Percentiles rank a stretch among this genome's conserved stretches.
These are phyloP conservation scores for Eleusine indica DNA, from an alignment of 176 grass and related monocot genomes.

Conservation along the genomic window DNA sequence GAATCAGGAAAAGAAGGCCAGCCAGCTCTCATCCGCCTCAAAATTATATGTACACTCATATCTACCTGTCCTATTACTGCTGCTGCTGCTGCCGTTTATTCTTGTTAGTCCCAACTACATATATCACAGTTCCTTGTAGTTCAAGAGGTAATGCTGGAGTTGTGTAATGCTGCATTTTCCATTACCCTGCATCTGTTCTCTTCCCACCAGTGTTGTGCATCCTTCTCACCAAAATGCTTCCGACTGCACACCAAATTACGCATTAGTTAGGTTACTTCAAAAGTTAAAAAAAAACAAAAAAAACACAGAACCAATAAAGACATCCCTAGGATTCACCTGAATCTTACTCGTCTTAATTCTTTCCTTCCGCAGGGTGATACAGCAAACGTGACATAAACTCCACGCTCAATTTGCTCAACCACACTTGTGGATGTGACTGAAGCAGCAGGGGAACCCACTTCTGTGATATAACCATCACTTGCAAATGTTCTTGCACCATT, in stretches of 20 bases:
- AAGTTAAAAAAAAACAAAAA: neutral
- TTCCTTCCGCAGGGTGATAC: conserved; percentile 53
- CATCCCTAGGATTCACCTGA: conserved; percentile 57
- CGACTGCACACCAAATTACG: conserved; percentile 53
- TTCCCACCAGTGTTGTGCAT: conserved; percentile 85
- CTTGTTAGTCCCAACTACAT: neutral
- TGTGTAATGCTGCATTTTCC: conserved; percentile 47
- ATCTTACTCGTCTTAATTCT: conserved; percentile 73
- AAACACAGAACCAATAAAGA: neutral
- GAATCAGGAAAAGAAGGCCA: neutral
- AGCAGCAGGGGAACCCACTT: neutral
- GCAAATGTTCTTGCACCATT: conserved; percentile 34
- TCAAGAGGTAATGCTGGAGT: neutral
- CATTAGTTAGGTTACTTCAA: neutral
- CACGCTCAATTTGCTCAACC: conserved; percentile 75
- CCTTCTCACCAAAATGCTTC: conserved; percentile 86
- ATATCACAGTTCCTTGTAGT: neutral
- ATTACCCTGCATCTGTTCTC: conserved; percentile 61
- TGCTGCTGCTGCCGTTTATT: too few relatives aligned
- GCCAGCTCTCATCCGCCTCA: neutral
- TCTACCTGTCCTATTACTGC: conserved; percentile 18
- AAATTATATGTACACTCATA: conserved; percentile 31
- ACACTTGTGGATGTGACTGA: conserved; percentile 14
- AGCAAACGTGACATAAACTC: conserved; percentile 71
- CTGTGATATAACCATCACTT: conserved; percentile 19